phyloP scores from a whole-genome alignment of 1,139 yeast genomes.

The Yamadazyma trypodendri region DNA sequence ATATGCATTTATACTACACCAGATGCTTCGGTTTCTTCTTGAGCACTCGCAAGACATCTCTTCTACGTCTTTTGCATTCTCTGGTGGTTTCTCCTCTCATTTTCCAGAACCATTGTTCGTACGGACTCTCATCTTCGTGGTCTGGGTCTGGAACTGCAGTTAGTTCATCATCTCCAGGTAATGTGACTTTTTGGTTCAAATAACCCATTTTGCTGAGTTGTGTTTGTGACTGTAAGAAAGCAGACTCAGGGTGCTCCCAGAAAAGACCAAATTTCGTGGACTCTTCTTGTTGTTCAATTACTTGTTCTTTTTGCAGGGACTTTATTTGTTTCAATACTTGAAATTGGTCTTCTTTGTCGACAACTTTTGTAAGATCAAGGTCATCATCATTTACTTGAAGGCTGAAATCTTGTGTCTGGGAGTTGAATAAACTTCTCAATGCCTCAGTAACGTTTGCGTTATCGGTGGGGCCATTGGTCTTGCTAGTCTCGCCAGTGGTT shows the following conservation, averaged over 20 bases:
- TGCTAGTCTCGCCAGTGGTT: slow-evolving; percentile 12
- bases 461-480: slow-evolving; percentile 12
- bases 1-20: slow-evolving; percentile 1
- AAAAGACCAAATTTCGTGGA: slow-evolving; percentile 53
- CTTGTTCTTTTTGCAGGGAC: slow-evolving; percentile 24
- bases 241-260: slow-evolving; percentile 81
- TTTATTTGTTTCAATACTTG: slow-evolving; percentile 32
- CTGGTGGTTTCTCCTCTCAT: slow-evolving; percentile 78
- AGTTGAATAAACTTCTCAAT: slow-evolving; percentile 63
- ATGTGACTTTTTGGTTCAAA: slow-evolving; percentile 21
- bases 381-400: slow-evolving; percentile 41
- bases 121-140: slow-evolving; percentile 46
- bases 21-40: slow-evolving; percentile 37
- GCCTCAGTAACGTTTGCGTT: slow-evolving; percentile 46
- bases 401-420: slow-evolving; percentile 23
- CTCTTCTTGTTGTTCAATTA: slow-evolving; percentile 12
- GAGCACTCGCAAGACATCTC: slow-evolving; percentile 67
- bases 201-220: slow-evolving; percentile 63
- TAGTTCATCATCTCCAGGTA: slow-evolving; percentile 38
- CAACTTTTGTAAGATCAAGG: slow-evolving; percentile 25
- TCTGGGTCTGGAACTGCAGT: slow-evolving; percentile 21
- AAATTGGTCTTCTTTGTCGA: slow-evolving; percentile 23
- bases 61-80: slow-evolving; percentile 69
- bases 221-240: slow-evolving; percentile 81
- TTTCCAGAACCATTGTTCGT: slow-evolving; percentile 81